Conservation (phyloP, 1,284 basidiomycete genomes). For the Marasmius tenuissimus region DNA sequence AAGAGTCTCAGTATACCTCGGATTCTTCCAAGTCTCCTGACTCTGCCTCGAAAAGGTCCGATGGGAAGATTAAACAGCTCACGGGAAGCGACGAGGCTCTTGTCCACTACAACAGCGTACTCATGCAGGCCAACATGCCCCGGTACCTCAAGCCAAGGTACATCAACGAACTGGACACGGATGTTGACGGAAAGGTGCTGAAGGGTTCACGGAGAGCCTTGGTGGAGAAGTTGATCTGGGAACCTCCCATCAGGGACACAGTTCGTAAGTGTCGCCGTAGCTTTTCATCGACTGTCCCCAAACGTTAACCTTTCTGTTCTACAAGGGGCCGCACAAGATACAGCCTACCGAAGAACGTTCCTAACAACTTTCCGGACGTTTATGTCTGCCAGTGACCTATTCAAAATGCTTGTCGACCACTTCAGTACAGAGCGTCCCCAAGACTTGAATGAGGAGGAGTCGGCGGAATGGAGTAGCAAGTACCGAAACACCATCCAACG, state of each 20-base stretch:
- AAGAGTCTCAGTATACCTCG: slow-evolving; percentile 2
- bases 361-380: slow-evolving; percentile 82
- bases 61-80: slow-evolving; percentile 39
- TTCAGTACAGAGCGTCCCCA: slow-evolving; percentile 60
- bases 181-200: slow-evolving; percentile 57
- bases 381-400: slow-evolving; percentile 64
- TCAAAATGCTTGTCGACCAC: slow-evolving; percentile 64
- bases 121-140: slow-evolving; percentile 41
- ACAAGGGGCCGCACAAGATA: slow-evolving; percentile 45
- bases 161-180: slow-evolving; percentile 54
- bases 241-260: slow-evolving; percentile 36
- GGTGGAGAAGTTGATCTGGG: slow-evolving; percentile 67
- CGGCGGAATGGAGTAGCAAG: slow-evolving; percentile 65
- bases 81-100: slow-evolving; percentile 48
- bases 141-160: slow-evolving; percentile 71
- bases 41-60: slow-evolving; percentile 20
- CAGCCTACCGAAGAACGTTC: slow-evolving; percentile 64
- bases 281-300: neutral
- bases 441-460: slow-evolving; percentile 49
- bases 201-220: slow-evolving; percentile 70
- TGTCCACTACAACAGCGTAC: slow-evolving; percentile 34
- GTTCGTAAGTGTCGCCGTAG: slow-evolving; percentile 38
- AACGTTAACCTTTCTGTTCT: neutral
- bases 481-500: slow-evolving; percentile 56
- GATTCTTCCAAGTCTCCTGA: slow-evolving; percentile 16